phyloP scores from a whole-genome alignment of 1,284 basidiomycete species.

The Fistulinella cinereoalba region DNA sequence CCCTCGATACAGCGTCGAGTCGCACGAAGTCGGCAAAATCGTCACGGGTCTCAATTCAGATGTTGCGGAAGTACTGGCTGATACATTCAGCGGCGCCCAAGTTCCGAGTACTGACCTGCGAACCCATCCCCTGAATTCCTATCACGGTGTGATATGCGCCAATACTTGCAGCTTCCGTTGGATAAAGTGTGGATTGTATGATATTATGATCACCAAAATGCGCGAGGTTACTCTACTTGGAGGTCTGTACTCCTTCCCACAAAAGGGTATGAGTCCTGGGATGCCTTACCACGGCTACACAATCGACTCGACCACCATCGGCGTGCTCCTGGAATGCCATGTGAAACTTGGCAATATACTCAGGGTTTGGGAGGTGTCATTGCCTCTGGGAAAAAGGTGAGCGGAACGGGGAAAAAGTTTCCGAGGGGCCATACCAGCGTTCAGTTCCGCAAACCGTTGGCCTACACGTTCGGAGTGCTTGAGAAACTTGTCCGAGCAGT shows the following conservation, averaged over 20 bases:
- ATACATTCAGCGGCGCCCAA: background rate
- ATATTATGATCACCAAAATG: constrained; percentile 15
- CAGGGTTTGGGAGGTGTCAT: constrained; percentile 33
- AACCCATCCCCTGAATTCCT: background rate
- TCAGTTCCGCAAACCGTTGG: constrained; percentile 87
- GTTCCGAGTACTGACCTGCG: background rate
- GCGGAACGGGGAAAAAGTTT: background rate
- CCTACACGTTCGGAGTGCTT: constrained; percentile 96
- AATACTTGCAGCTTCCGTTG: no score
- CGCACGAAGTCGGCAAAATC: background rate
- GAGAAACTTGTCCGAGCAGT: constrained; percentile 91
- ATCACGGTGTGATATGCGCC: background rate
- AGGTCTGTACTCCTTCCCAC: constrained; percentile 12
- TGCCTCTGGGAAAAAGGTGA: constrained; percentile 25
- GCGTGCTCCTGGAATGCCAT: background rate
- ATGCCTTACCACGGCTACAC: constrained; percentile 14
- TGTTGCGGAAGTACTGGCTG: background rate
- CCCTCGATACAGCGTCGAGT: background rate
- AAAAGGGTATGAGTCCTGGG: constrained; percentile 9
- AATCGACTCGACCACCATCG: constrained; percentile 2
- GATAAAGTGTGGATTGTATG: constrained; percentile 6
- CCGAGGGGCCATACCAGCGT: constrained; percentile 63
- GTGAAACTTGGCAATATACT: constrained; percentile 4
- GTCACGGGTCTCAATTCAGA: background rate
- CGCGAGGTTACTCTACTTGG: constrained; percentile 18